phyloP scores from a whole-genome alignment of 2,329 filamentous ascomycete genomes.

The Fusarium sp. region DNA sequence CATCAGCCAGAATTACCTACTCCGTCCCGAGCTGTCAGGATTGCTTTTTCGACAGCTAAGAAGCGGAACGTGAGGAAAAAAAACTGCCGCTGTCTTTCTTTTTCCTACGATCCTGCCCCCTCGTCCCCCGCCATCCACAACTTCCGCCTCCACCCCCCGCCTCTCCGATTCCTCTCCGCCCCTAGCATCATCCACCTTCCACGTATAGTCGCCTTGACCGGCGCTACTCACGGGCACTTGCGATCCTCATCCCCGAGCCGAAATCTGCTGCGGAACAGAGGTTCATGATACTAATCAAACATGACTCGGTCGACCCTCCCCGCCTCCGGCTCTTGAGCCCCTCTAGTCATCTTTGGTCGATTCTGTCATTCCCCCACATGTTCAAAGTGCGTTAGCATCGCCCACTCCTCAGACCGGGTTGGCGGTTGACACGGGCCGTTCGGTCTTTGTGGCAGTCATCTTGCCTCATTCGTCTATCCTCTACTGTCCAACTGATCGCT shows the following conservation, averaged over 20 bases:
- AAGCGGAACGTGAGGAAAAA: background rate
- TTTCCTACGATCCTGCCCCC: background rate
- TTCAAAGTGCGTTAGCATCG: background rate
- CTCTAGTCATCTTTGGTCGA: background rate
- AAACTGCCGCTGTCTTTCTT: background rate
- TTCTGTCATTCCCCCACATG: slow-evolving; percentile 11
- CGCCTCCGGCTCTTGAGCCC: background rate
- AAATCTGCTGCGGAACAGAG: background rate
- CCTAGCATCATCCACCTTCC: background rate
- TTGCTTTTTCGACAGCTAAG: background rate
- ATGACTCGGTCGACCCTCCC: slow-evolving; percentile 20
- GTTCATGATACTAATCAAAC: slow-evolving; percentile 29
- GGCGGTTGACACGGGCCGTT: slow-evolving; percentile 15
- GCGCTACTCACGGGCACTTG: background rate
- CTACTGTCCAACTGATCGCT: background rate
- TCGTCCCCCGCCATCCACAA: background rate
- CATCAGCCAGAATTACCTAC: background rate
- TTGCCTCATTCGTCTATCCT: background rate
- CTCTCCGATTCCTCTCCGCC: background rate
- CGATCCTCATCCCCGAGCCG: slow-evolving; percentile 2
- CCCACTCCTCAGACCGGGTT: background rate
- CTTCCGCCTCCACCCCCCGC: background rate
- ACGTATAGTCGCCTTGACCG: slow-evolving; percentile 6
- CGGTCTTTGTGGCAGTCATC: slow-evolving; percentile 4
- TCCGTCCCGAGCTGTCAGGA: background rate